Evolutionary conservation across 1,284 basidiomycete genomes (phyloP), one percentile per base, ranked within the genome.

Genomic region (Rugosomyces carneus): DNA sequence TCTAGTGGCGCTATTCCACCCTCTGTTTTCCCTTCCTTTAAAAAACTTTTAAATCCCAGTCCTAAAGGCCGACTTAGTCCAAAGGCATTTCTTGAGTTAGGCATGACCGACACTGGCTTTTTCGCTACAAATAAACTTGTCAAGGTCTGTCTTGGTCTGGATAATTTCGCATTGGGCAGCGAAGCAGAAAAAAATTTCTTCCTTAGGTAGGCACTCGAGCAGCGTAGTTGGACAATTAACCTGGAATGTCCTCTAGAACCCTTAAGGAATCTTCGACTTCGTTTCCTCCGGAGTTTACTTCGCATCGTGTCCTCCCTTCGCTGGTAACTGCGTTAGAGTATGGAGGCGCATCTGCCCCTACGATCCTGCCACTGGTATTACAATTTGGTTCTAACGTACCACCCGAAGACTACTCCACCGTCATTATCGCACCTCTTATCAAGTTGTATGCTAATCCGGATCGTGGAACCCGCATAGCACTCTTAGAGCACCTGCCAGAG

Each of bases 401-500:
- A 0, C 76, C 81, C 0, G 75, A 82, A 20, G 87, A 93, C 44
- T 95, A 93, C 57, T 59, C 72, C 2, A 75, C 75, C 36, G 64
- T 79, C 1, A 79, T 96, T 10, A 65, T 94, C 1, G 77, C 77
- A 2, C 91, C 93, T 1, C 72, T 98, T 0, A 75, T 92, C 39
- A 90, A 86, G 62, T 72, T 96, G 20, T 98, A 79, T 55, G 76
- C 85, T 1, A 93, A 84, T 54, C 88, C 92, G 0, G 94, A 99
- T 65, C 79, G 96, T 38, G 93, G 92, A 0, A 93, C 89, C 16
- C 77, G 95, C 21, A 95, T 99, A 86, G 93, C 92, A 1, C 67
- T 99, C 31, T 75, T 99, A 10, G 93, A 98, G 37, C 83, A 87
- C 31, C 66, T 99, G 29, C 71, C 80, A 1, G 83, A 92, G 51